Percentiles rank a stretch among this genome's conserved stretches.
Conservation (phyloP, 495 filamentous ascomycete genomes). For the Hypoxylon subgilvum region DNA sequence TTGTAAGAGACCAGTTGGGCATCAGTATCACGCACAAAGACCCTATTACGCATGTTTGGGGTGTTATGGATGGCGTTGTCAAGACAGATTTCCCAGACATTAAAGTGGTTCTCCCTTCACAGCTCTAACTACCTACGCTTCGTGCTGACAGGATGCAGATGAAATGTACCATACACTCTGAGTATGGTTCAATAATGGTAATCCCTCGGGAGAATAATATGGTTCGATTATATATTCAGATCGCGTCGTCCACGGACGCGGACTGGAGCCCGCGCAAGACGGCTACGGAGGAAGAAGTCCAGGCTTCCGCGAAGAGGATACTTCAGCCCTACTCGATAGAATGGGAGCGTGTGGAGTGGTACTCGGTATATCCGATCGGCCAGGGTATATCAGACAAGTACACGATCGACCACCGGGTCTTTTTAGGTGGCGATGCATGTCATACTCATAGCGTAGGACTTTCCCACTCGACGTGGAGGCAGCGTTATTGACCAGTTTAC, state of each 20-base stretch:
- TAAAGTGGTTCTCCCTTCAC: constrained; percentile 47
- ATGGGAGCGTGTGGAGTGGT: constrained; percentile 74
- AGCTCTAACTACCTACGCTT: constrained; percentile 15
- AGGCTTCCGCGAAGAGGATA: constrained; percentile 67
- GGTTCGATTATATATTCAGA: constrained; percentile 78
- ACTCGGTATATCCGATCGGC: constrained; percentile 72
- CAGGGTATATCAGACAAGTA: constrained; percentile 75
- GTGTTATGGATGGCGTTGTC: constrained; percentile 77
- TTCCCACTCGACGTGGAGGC: background rate
- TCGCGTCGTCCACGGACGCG: constrained; percentile 68
- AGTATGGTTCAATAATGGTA: constrained; percentile 73
- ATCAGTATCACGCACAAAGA: constrained; percentile 67
- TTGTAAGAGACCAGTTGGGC: constrained; percentile 65
- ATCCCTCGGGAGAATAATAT: constrained; percentile 77
- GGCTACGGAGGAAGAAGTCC: constrained; percentile 70
- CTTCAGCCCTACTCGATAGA: constrained; percentile 70
- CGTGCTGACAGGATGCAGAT: constrained; percentile 60
- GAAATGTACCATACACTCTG: constrained; percentile 83
- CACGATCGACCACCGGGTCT: constrained; percentile 70
- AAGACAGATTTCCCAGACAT: constrained; percentile 80
- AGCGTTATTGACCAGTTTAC: constrained; percentile 1
- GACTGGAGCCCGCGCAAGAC: constrained; percentile 67
- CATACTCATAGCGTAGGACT: constrained; percentile 75
- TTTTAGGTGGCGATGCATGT: constrained; percentile 80
- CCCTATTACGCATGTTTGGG: constrained; percentile 74